phyloP scores from a whole-genome alignment of 345 rosid genomes.

The Gossypium herbaceum region DNA sequence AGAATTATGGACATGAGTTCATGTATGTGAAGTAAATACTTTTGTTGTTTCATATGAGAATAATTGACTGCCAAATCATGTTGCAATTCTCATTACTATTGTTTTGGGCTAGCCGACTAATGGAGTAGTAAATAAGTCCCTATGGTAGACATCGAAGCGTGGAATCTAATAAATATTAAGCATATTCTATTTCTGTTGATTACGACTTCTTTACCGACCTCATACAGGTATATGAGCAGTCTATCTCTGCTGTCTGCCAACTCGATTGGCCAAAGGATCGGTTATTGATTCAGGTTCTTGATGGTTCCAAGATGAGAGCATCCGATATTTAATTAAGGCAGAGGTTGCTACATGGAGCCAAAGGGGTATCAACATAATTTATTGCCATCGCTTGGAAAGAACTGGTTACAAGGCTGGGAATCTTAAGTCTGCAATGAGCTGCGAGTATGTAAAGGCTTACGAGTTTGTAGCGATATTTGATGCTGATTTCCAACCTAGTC shows the following conservation, averaged over 20 bases:
- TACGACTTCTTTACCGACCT: constrained; percentile 1
- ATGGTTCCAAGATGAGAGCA: constrained; percentile 71
- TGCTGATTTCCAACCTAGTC: constrained; percentile 78
- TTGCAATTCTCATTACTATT: constrained; percentile 13
- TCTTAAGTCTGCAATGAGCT: constrained; percentile 83
- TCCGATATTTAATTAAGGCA: constrained; percentile 55
- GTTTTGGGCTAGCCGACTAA: not conserved
- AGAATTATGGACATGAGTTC: not conserved
- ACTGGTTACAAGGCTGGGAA: constrained; percentile 91
- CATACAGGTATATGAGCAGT: constrained; percentile 72
- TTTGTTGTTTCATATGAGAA: not conserved
- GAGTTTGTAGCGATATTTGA: constrained; percentile 87
- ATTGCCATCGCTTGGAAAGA: constrained; percentile 65
- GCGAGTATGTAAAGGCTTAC: constrained; percentile 65
- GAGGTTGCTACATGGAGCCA: constrained; percentile 71
- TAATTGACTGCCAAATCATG: constrained; percentile 1
- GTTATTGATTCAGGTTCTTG: constrained; percentile 70
- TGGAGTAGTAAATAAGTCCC: not conserved
- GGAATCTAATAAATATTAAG: not conserved
- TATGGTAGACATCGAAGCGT: not conserved
- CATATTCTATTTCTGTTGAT: constrained; percentile 9
- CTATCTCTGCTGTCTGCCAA: constrained; percentile 81
- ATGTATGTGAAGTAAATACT: not conserved
- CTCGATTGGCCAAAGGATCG: constrained; percentile 82
- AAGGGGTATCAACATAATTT: constrained; percentile 65